Conservation (phyloP, 106 monocot genomes). For the Dioscorea dumetorum region DNA sequence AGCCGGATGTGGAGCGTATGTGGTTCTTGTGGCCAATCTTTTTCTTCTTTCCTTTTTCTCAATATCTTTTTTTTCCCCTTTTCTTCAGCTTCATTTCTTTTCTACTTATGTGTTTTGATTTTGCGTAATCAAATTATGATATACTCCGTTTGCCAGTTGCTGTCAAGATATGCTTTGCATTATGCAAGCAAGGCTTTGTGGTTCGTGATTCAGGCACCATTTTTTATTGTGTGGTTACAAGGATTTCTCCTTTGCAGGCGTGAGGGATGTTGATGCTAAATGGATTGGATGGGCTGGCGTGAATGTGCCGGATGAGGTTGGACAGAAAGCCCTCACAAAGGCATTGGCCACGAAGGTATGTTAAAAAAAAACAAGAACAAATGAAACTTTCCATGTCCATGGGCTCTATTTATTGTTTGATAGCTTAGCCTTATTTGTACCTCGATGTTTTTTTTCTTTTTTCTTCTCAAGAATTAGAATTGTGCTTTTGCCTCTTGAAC, state of each 20-base stretch:
- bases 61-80: too few relatives aligned
- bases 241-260: constrained; percentile 37
- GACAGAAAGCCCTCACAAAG: constrained; percentile 76
- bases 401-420: neutral
- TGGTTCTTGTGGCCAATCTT: too few relatives aligned
- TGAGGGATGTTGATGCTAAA: constrained; percentile 91
- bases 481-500: neutral
- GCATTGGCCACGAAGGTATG: constrained; percentile 87
- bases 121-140: too few relatives aligned
- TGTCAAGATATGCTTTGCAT: too few relatives aligned
- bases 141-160: too few relatives aligned
- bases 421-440: neutral
- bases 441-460: neutral
- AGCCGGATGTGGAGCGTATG: too few relatives aligned
- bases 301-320: constrained; percentile 89
- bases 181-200: too few relatives aligned
- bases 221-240: too few relatives aligned
- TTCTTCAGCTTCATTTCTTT: too few relatives aligned
- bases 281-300: constrained; percentile 99
- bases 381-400: neutral
- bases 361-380: neutral
- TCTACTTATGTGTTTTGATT: too few relatives aligned
- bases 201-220: too few relatives aligned
- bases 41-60: too few relatives aligned
- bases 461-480: neutral